Percentiles rank a stretch among this genome's conserved stretches.
Conservation (phyloP, 73 alveolate species). For the Paramecium biaurelia region DNA sequence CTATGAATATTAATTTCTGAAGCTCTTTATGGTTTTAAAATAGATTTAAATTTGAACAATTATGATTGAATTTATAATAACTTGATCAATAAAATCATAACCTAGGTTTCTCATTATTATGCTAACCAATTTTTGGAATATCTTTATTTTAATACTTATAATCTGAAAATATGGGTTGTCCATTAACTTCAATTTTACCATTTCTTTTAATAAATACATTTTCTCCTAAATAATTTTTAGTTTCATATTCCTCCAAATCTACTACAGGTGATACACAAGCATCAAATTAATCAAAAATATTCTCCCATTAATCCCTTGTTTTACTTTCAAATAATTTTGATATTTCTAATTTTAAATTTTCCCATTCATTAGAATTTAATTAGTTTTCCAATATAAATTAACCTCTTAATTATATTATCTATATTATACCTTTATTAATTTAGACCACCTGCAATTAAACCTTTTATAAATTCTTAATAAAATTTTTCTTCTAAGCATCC, state of each 20-base stretch:
- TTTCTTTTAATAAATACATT: not conserved
- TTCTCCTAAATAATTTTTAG: not conserved
- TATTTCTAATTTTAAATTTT: not conserved
- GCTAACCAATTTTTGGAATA: not conserved
- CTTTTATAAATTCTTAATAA: slow-evolving; percentile 30
- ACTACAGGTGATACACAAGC: slow-evolving; percentile 39
- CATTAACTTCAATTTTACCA: not conserved
- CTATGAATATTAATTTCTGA: too few species aligned
- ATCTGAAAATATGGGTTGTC: not conserved
- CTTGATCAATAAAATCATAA: not conserved
- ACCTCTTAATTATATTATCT: not conserved
- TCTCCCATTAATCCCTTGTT: slow-evolving; percentile 47
- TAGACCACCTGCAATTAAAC: not conserved
- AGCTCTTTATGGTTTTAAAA: too few species aligned
- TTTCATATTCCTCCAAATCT: slow-evolving; percentile 34
- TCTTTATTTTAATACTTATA: not conserved
- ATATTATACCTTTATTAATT: not conserved
- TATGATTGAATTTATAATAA: too few species aligned
- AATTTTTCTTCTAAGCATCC: slow-evolving; percentile 53
- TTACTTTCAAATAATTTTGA: not conserved
- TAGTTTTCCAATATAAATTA: not conserved
- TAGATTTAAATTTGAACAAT: too few species aligned
- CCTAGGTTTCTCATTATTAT: not conserved
- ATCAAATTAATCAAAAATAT: slow-evolving; percentile 10
- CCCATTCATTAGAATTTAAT: slow-evolving; percentile 22